Conservation (phyloP, 163 green algal species). For the Trebouxiophyceae sp. region DNA sequence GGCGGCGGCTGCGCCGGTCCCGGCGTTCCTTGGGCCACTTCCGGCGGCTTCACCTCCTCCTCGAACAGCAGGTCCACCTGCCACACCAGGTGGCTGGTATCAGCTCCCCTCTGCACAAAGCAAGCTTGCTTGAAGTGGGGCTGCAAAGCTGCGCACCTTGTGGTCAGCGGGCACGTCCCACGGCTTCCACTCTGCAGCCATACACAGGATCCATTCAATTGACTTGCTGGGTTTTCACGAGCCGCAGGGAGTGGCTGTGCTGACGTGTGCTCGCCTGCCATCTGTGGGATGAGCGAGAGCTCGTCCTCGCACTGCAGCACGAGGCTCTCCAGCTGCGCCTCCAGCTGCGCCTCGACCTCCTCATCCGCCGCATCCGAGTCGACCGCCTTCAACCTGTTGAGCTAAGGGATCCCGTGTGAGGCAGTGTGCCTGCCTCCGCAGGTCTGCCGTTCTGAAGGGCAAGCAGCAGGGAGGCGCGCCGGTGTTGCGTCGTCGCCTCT, state of each 20-base stretch:
- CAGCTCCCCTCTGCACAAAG: background rate
- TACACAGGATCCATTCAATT: background rate
- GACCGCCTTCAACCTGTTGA: background rate
- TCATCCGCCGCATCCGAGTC: background rate
- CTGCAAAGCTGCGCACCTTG: background rate
- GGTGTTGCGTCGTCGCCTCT: background rate
- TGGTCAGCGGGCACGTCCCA: background rate
- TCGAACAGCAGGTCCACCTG: background rate
- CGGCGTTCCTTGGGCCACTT: too few relatives aligned
- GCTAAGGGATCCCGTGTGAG: too few relatives aligned
- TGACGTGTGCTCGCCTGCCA: background rate
- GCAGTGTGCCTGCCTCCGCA: too few relatives aligned
- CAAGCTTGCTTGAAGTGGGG: background rate
- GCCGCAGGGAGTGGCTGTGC: background rate
- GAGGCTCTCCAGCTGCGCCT: background rate
- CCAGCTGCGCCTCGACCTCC: background rate
- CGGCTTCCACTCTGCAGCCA: background rate
- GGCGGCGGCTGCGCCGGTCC: background rate
- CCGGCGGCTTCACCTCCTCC: too few relatives aligned
- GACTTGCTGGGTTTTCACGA: background rate
- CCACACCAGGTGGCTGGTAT: background rate
- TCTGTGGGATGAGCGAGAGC: background rate
- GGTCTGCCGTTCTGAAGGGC: background rate
- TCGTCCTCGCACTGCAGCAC: background rate
- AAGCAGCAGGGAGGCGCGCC: background rate